Percentiles rank a stretch among this genome's conserved stretches.
phyloP scores from a whole-genome alignment of 192 early-diverging fungal genomes.

The Backusella macrospora region DNA sequence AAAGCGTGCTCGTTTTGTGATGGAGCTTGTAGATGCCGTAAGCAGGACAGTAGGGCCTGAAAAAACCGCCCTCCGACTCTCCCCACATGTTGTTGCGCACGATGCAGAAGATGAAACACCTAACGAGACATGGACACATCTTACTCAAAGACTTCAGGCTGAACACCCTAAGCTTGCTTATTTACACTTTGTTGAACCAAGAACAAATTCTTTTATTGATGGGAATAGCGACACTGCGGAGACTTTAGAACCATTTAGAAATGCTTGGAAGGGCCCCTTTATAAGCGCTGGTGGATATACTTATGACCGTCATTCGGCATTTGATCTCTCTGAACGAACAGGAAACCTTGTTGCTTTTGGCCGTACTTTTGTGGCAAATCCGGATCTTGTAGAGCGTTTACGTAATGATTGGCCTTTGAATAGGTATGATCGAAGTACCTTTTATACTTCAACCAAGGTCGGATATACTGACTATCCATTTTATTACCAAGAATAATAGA shows the following conservation, averaged over 20 bases:
- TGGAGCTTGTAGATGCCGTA: slow-evolving; percentile 31
- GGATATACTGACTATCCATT: slow-evolving; percentile 38
- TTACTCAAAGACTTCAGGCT: slow-evolving; percentile 25
- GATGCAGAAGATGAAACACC: slow-evolving; percentile 29
- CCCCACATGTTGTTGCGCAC: slow-evolving; percentile 24
- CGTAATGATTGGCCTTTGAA: slow-evolving; percentile 22
- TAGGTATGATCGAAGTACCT: slow-evolving; percentile 26
- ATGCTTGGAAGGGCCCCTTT: slow-evolving; percentile 22
- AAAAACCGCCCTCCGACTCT: slow-evolving; percentile 32
- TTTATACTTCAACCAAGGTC: slow-evolving; percentile 3
- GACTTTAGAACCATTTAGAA: neutral
- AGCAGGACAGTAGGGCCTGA: slow-evolving; percentile 25
- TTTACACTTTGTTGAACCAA: slow-evolving; percentile 32
- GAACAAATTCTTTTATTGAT: neutral
- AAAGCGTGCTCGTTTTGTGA: slow-evolving; percentile 22
- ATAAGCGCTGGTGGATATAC: slow-evolving; percentile 33
- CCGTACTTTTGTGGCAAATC: slow-evolving; percentile 38
- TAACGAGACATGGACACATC: slow-evolving; percentile 25
- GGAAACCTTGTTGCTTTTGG: slow-evolving; percentile 38
- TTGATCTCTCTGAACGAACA: slow-evolving; percentile 17
- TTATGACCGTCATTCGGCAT: slow-evolving; percentile 15
- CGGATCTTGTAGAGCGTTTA: slow-evolving; percentile 32
- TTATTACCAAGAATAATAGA: neutral
- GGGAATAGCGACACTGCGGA: neutral
- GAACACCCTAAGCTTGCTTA: slow-evolving; percentile 34